Percentiles rank a stretch among this genome's conserved stretches.
Conservation (phyloP, 192 early-diverging fungal species). For the Backusella luteola region DNA sequence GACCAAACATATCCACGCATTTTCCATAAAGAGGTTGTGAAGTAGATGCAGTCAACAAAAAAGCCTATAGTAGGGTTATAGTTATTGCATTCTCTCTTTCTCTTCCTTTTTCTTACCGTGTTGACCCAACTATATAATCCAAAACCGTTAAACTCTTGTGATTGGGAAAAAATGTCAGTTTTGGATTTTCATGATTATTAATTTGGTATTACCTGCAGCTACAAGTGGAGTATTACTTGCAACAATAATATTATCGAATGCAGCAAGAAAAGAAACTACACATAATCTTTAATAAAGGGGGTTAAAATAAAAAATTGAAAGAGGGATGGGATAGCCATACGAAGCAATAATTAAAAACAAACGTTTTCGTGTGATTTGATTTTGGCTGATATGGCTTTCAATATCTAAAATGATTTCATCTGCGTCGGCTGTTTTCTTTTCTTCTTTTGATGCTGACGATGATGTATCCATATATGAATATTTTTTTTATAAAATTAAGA, state of each 20-base stretch:
- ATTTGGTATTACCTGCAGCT: conserved; percentile 21
- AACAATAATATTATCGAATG: conserved; percentile 36
- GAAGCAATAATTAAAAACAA: conserved; percentile 9
- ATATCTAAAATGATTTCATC: neutral
- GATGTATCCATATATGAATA: neutral
- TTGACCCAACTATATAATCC: conserved; percentile 31
- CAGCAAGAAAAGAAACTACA: conserved; percentile 27
- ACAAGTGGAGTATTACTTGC: conserved; percentile 26
- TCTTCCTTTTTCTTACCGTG: conserved; percentile 14
- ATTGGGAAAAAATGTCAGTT: neutral
- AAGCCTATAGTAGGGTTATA: conserved; percentile 24
- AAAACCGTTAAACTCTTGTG: conserved; percentile 31
- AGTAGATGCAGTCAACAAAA: conserved; percentile 44
- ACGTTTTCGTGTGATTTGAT: neutral
- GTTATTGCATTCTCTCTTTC: neutral
- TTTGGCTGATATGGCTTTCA: neutral
- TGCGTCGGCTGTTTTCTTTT: neutral
- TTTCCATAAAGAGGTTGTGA: conserved; percentile 50
- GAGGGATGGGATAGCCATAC: neutral
- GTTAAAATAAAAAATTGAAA: neutral
- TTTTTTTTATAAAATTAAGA: neutral
- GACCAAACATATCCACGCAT: conserved; percentile 48
- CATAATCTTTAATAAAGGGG: conserved; percentile 15
- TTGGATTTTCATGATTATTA: neutral
- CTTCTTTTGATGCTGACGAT: neutral